These are phyloP conservation scores for Coriaria nepalensis DNA, from an alignment of 306 rosid species.

Conservation along the genomic window DNA sequence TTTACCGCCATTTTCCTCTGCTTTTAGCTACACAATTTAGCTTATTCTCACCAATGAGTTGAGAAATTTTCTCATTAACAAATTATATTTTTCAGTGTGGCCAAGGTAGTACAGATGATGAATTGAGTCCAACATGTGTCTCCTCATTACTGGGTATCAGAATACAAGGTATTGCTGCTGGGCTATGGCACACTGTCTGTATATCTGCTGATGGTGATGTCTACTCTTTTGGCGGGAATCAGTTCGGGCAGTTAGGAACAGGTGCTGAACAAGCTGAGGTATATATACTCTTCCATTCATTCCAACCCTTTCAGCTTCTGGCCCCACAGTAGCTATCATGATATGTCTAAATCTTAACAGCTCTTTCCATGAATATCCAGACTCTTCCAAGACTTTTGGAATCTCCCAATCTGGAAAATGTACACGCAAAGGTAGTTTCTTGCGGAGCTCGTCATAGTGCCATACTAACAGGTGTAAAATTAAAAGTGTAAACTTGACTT, in stretches of 20 bases:
- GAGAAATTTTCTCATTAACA: slow-evolving; percentile 15
- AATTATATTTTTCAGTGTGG: slow-evolving; percentile 61
- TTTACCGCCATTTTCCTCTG: slow-evolving; percentile 13
- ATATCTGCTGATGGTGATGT: slow-evolving; percentile 76
- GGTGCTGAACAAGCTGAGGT: slow-evolving; percentile 89
- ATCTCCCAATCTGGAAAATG: slow-evolving; percentile 68
- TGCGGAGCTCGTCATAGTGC: slow-evolving; percentile 97
- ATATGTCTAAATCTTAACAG: too few species aligned
- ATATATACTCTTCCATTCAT: slow-evolving; percentile 2
- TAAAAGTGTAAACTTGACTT: too few species aligned
- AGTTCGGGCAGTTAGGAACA: slow-evolving; percentile 95
- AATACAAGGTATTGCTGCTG: slow-evolving; percentile 70
- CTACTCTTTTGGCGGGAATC: slow-evolving; percentile 85
- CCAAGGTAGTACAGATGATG: slow-evolving; percentile 87
- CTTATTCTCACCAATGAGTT: slow-evolving; percentile 15
- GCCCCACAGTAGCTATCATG: too few species aligned
- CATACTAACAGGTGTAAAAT: slow-evolving; percentile 51
- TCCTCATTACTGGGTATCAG: slow-evolving; percentile 71
- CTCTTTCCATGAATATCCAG: slow-evolving; percentile 18
- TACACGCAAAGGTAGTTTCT: slow-evolving; percentile 46
- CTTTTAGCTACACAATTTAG: slow-evolving; percentile 18
- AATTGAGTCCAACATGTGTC: slow-evolving; percentile 63
- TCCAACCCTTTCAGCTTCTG: slow-evolving; percentile 2
- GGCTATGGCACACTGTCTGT: slow-evolving; percentile 91
- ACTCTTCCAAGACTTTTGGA: slow-evolving; percentile 74